Evolutionary conservation across 345 rosid genomes (phyloP), one percentile per base, ranked within the genome.

Genomic region (Abelmoschus esculentus): DNA sequence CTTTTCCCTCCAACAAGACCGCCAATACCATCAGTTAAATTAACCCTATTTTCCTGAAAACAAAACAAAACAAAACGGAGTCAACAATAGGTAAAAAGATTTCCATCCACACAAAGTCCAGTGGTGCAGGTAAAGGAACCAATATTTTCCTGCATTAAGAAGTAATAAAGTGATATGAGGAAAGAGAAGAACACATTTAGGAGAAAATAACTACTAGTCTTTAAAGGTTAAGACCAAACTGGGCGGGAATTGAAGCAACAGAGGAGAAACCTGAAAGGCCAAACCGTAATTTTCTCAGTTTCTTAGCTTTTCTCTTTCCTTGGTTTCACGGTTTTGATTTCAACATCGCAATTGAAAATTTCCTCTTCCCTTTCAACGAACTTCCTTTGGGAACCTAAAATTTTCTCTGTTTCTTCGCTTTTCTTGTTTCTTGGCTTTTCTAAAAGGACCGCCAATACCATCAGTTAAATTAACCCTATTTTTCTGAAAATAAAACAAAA

Each of bases 371-470:
- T 0, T 22, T 22, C 26, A 22, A 22, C 26, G 26, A 22, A 22
- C 26, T 22, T 22, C 26, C 1, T 22, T 22, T 22, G 26, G 0
- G 26, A 22, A 22, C 26, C 26, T 22, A 22, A n/a, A n/a, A n/a
- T n/a, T n/a, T n/a, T n/a, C n/a, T n/a, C n/a, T n/a, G n/a, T n/a
- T n/a, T n/a, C n/a, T n/a, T n/a, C n/a, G n/a, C n/a, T n/a, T n/a
- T n/a, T n/a, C n/a, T n/a, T n/a, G n/a, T n/a, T n/a, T n/a, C n/a
- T n/a, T n/a, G n/a, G n/a, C n/a, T n/a, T n/a, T n/a, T n/a, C n/a
- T n/a, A n/a, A n/a, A n/a, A n/a, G n/a, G 76, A 34, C 97, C 97
- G 71, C 91, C 97, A 53, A 86, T 90, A 77, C 91, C 88, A 82
- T 93, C 91, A 0, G 91, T 88, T 72, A 86, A 74, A 77, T 82